Evolutionary conservation across 2,329 filamentous ascomycete species (phyloP), one percentile per base, ranked within the genome.

Genomic region (Phoma sp.): DNA sequence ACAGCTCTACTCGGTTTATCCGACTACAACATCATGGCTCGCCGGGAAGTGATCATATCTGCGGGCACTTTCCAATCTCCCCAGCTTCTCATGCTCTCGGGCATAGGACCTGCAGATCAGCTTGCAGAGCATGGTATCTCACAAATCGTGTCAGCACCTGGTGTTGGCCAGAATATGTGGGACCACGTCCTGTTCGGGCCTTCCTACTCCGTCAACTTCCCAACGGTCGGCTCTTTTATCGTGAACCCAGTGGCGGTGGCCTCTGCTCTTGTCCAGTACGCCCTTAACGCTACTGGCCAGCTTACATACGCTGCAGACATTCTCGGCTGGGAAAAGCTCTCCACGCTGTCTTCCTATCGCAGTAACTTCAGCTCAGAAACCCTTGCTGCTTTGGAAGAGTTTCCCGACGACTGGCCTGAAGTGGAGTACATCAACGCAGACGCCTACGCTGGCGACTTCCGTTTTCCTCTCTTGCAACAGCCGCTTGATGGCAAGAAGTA

Each of bases 1-100:
- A 36, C 45, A 5, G 45, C 35, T 14, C 11, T 33, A 2, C 6
- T 32, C 9, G 7, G 58, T 62, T 33, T 33, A 11, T 9, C 46
- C 50, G 45, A 35, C 14, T 51, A 27, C 18, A 22, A 45, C 11
- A n/a, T 51, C 11, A 55, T 41, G 0, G 75, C 75, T 1, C 69
- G 63, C 10, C 74, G 76, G 36, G 78, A 80, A 57, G 74, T 80
- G 23, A 77, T 81, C 24, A 50, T 80, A 1, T 77, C 77, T 0
- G 77, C 76, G 1, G 78, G 78, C 18, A 67, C 70, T 68, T 78
- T 78, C 53, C 74, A 77, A 33, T 77, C 74, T 1, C 78, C 77
- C 0, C 77, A 79, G 47, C 62, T 72, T 0, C 66, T 68, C 61
- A 73, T 75, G 66, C 54, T 77, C 1, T 75, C 71, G 10, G 75